These are phyloP conservation scores for Anisodus acutangulus DNA, from an alignment of 257 asterid species.

Conservation along the genomic window DNA sequence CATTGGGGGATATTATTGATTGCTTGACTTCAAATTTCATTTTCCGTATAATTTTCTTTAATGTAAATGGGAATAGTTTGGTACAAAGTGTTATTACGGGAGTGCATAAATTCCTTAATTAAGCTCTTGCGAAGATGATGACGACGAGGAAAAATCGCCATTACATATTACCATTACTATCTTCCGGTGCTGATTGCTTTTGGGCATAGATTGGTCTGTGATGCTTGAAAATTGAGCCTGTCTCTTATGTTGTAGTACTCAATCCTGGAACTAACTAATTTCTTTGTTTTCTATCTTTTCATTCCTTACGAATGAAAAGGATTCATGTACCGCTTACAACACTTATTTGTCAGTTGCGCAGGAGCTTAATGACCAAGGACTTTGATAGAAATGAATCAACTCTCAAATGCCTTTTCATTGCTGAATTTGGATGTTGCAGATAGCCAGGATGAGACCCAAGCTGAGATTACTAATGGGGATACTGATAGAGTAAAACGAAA, in stretches of 20 bases:
- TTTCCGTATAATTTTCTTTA: too few species aligned
- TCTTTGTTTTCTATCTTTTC: not conserved
- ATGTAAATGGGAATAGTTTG: too few species aligned
- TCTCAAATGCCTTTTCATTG: conserved; percentile 71
- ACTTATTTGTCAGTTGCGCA: not conserved
- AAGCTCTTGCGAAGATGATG: not conserved
- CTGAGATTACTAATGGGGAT: conserved; percentile 39
- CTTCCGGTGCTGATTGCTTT: not conserved
- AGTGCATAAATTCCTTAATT: not conserved
- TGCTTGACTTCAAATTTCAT: not conserved
- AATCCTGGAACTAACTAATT: not conserved
- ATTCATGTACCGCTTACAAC: not conserved
- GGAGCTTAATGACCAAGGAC: conserved; percentile 37
- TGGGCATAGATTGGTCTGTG: not conserved
- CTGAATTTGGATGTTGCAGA: conserved; percentile 69
- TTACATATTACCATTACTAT: not conserved
- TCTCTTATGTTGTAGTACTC: not conserved
- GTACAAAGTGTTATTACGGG: not conserved
- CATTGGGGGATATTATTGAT: too few species aligned
- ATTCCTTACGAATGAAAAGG: not conserved
- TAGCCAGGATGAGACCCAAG: conserved; percentile 33
- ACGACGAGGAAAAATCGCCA: not conserved
- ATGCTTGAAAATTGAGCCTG: not conserved
- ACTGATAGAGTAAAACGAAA: conserved; percentile 28
- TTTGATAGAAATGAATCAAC: conserved; percentile 54